Evolutionary conservation across 495 filamentous ascomycete species (phyloP).

Genomic region (Daldinia decipiens): DNA sequence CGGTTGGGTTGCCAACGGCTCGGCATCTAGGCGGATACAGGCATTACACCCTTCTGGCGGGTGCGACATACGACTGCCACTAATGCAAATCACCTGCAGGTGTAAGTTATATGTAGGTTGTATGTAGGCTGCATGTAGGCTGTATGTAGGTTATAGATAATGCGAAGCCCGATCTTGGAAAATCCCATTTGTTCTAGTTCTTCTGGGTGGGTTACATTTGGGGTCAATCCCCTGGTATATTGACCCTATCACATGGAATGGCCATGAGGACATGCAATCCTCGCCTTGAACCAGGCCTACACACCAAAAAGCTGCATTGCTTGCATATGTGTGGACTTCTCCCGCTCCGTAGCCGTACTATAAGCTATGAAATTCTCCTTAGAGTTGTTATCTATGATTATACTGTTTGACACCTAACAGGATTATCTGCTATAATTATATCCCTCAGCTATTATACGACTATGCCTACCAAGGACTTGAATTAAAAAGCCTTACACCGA

Average conservation of each 20-base stretch:
- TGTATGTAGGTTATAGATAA: conserved; percentile 28
- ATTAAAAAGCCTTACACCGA: not conserved
- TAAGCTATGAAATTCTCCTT: not conserved
- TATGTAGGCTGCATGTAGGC: too few relatives aligned
- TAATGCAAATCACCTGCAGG: conserved; percentile 41
- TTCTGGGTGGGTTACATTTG: conserved; percentile 33
- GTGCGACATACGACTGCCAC: conserved; percentile 31
- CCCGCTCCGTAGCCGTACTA: conserved; percentile 13
- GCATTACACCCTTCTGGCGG: conserved; percentile 36
- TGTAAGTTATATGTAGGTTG: not conserved
- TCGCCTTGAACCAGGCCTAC: conserved; percentile 21
- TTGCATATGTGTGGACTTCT: conserved; percentile 16
- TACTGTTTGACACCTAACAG: not conserved
- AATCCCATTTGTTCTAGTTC: conserved; percentile 35
- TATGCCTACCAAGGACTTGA: not conserved
- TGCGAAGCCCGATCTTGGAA: conserved; percentile 24
- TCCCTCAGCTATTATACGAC: conserved; percentile 2
- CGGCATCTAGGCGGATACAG: conserved; percentile 41
- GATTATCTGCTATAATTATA: not conserved
- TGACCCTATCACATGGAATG: conserved; percentile 40
- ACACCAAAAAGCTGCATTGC: conserved; percentile 39
- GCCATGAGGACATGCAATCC: conserved; percentile 6
- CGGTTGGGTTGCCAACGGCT: conserved; percentile 38
- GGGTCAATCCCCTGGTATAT: conserved; percentile 23
- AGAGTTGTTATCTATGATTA: not conserved